These are phyloP conservation scores for Flaveria trinervia DNA, from an alignment of 129 eudicot species.

Conservation along the genomic window DNA sequence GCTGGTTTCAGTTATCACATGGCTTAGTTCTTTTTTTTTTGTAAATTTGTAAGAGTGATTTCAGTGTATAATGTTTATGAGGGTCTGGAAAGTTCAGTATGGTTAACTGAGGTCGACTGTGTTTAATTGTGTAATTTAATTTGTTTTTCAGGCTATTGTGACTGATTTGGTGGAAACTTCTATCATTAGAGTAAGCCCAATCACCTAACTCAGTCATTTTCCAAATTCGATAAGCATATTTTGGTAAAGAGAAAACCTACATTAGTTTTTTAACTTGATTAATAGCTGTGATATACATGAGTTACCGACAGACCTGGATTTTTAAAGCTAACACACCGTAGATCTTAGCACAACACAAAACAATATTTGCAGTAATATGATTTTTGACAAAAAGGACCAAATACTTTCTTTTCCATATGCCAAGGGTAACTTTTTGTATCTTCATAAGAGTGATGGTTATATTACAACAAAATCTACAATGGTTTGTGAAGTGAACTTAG, in stretches of 20 bases:
- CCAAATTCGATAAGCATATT: neutral
- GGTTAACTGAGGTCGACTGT: neutral
- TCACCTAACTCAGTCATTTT: neutral
- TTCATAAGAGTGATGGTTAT: slow-evolving; percentile 1
- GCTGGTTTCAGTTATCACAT: slow-evolving; percentile 9
- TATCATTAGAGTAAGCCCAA: slow-evolving; percentile 19
- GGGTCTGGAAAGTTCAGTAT: neutral
- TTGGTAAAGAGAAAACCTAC: neutral
- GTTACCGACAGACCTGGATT: neutral
- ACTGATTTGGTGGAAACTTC: slow-evolving; percentile 10
- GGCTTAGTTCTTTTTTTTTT: no score
- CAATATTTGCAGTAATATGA: neutral
- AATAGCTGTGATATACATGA: neutral
- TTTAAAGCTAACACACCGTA: neutral
- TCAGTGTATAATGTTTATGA: no score
- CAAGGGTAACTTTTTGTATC: neutral
- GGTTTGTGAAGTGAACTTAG: slow-evolving; percentile 4
- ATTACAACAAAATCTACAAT: neutral
- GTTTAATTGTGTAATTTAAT: neutral
- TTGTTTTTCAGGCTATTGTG: slow-evolving; percentile 25
- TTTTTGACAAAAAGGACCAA: neutral
- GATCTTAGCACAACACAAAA: neutral
- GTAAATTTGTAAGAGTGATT: neutral
- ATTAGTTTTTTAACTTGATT: neutral
- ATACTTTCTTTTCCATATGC: neutral